Evolutionary conservation across 176 grass and related monocot genomes (phyloP), one percentile per base, ranked within the genome.

Genomic region (Bromus sterilis): DNA sequence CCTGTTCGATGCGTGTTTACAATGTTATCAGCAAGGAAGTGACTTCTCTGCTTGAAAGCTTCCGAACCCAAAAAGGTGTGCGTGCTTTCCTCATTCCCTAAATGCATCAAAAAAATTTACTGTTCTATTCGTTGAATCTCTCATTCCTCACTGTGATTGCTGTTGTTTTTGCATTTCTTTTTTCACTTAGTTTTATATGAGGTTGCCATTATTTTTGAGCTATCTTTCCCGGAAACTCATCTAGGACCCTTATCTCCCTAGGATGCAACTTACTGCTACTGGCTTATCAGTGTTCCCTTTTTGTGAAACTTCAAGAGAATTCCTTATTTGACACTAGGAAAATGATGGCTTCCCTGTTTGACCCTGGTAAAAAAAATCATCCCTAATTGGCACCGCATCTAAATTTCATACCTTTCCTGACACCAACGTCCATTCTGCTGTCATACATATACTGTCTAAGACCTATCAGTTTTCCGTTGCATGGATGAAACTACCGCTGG

Each of bases 1-100:
- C 85, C 13, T 98, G 92, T 85, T 84, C 86, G 35, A 15, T 79
- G 16, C 73, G 80, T 75, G 76, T 94, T 56, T 94, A 98, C 79
- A 64, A 83, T 87, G 92, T 84, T 71, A 83, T 94, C 81, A 91
- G 79, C 31, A 71, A 86, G 43, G 68, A 78, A 56, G 79, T 94
- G 36, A 77, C 71, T 79, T 70, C 78, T 81, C 75, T 93, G 58
- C 86, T 98, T 51, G 88, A 90, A 76, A 67, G 62, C 69, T 94
- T 98, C 81, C 71, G 69, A 78, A 65, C 21, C 49, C 56, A 93
- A 59, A 93, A 89, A 59, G 95, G 92, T 93, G 78, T 56, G 30
- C 63, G 44, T 85, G 11, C 28, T 71, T 46, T 86, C 56, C 29
- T 86, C 33, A 40, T 86, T 74, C 43, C 3, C 40, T 82, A 7